Evolutionary conservation across 345 rosid genomes (phyloP), one percentile per base, ranked within the genome.

Genomic region (Nephelium lappaceum): DNA sequence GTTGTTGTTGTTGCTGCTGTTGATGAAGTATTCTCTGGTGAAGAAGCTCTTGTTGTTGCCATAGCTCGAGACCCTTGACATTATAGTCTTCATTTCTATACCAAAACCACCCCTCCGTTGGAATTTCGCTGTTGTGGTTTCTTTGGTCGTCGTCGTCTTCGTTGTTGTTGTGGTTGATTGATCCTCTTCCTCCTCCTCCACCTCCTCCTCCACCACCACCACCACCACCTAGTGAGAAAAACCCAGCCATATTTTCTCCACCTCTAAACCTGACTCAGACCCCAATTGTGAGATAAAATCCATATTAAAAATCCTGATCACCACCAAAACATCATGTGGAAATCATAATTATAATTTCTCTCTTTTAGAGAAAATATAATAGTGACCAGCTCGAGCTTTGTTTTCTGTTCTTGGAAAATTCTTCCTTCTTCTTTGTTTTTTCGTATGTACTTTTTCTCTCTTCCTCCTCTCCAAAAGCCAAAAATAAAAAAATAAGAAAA

Each of bases 101-200:
- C 97, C 92, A 88, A 73, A 79, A 82, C 92, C 91, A 89, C 80
- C 80, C 83, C n/a, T 89, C 91, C 11, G 76, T 85, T 41, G 85
- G 80, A 49, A 85, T 85, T 81, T 77, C 83, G 10, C 69, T 81
- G 49, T 78, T 78, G 49, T 85, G 86, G 21, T 87, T 77, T 27
- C 78, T 83, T 74, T 82, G 82, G 66, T 78, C 21, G 38, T 80
- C 77, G 23, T 90, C 86, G 11, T 84, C 79, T 51, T 82, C 87
- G 76, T 83, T 83, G 76, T 79, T 38, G 60, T 31, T 77, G 78
- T 25, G 19, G 77, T 3, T 62, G 58, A 27, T 43, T 8, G 73
- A 25, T 5, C 64, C 42, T 74, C 82, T 85, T 57, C 85, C 80
- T 64, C 83, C 66, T 39, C 88, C 86, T 27, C 23, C 57, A 0